Percentiles rank a stretch among this genome's conserved stretches.
These are phyloP conservation scores for Fusarium albosuccineum DNA, from an alignment of 2,329 filamentous ascomycete genomes.

Conservation along the genomic window DNA sequence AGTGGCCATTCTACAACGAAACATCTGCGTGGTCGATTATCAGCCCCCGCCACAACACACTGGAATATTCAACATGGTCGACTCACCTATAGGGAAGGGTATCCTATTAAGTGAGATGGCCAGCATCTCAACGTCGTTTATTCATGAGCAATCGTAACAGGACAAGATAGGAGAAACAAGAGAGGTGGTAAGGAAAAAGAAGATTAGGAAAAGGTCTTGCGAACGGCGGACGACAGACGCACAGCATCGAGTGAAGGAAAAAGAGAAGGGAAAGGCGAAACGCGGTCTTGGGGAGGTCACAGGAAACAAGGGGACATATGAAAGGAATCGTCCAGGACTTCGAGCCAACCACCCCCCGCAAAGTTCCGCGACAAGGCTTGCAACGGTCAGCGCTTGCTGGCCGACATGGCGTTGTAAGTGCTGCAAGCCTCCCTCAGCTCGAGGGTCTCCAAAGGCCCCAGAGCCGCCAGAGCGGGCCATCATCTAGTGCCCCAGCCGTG, in stretches of 20 bases:
- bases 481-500: too few relatives aligned
- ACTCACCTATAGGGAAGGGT: constrained; percentile 45
- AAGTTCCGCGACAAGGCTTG: constrained; percentile 17
- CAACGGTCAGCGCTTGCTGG: constrained; percentile 38
- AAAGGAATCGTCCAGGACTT: constrained; percentile 22
- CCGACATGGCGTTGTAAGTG: constrained; percentile 28
- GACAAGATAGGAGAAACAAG: constrained; percentile 27
- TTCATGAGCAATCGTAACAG: constrained; percentile 44
- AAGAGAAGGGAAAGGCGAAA: constrained; percentile 33
- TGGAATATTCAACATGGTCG: background rate
- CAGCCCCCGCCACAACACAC: constrained; percentile 14
- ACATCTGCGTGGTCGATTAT: constrained; percentile 52
- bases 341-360: constrained; percentile 24
- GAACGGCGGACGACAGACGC: constrained; percentile 27
- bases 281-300: constrained; percentile 23
- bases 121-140: constrained; percentile 53
- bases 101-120: constrained; percentile 49
- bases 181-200: constrained; percentile 20
- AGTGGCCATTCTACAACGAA: constrained; percentile 58
- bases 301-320: constrained; percentile 34
- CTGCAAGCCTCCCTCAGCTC: constrained; percentile 42
- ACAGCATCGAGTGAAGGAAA: constrained; percentile 19
- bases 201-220: constrained; percentile 22
- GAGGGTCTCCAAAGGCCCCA: constrained; percentile 14
- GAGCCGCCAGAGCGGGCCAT: constrained; percentile 39